Conservation (phyloP, 192 early-diverging fungal species). For the Backusella tuberculispora region DNA sequence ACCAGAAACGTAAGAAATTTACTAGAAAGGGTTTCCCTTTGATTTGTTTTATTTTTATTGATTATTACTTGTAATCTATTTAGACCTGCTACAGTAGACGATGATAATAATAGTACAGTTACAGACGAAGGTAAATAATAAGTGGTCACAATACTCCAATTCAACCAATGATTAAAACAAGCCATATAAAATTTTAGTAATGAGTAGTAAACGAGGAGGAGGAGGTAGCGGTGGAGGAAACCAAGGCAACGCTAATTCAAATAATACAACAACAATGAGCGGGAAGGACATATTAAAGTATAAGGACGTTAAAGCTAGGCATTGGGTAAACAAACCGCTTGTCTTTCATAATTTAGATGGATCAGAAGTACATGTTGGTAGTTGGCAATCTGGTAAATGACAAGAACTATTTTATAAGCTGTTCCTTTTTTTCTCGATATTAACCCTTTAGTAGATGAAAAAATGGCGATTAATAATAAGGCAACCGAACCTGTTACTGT, state of each 20-base stretch:
- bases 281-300: constrained; percentile 28
- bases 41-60: neutral
- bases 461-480: constrained; percentile 32
- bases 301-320: constrained; percentile 23
- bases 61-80: constrained; percentile 1
- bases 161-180: neutral
- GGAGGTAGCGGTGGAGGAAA: neutral
- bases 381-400: constrained; percentile 29
- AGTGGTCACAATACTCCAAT: neutral
- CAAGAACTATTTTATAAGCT: neutral
- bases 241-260: neutral
- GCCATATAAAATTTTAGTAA: neutral
- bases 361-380: constrained; percentile 15
- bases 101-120: constrained; percentile 11
- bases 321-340: constrained; percentile 17
- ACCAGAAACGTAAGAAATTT: constrained; percentile 4
- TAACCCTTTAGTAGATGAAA: constrained; percentile 17
- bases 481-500: constrained; percentile 36
- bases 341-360: constrained; percentile 28
- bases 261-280: neutral
- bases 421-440: neutral
- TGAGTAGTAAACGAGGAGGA: neutral
- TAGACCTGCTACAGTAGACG: neutral
- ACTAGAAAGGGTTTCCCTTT: neutral
- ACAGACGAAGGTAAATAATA: constrained; percentile 22